Base-by-base conservation (phyloP, 257 asterid genomes). In the Schizonepeta tenuifolia region DNA sequence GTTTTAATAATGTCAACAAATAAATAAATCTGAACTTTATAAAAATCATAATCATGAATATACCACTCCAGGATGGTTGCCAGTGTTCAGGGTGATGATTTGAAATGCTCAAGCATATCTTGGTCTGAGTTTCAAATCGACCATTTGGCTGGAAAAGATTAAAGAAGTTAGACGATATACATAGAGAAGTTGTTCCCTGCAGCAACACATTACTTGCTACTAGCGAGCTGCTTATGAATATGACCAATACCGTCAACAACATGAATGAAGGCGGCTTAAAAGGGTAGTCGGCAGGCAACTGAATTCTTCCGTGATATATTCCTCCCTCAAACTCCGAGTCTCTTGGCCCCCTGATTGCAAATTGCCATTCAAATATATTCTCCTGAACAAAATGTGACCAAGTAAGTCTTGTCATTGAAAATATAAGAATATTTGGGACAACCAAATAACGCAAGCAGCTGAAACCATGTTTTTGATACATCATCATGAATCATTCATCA, bases 51-150 rank as follows among this genome's bases (percentile, higher is more conserved):
- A 55, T 53, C 44, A 58, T 15, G 69, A 79, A 11, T 59, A 49
- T 83, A 93, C 98, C 98, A 64, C 98, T 89, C 97, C 98, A 93
- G 43, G 96, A 93, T 67, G 98, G 98, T 69, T 89, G 98, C 98
- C 98, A 93, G 80, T 93, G 97, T 83, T 93, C 98, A 51, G 98
- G 98, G 54, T 93, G 98, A 83, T 93, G 97, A 82, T 89, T 93
- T 46, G 98, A 93, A 75, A 93, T 93, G 83, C 98, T 93, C 88
- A 93, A 86, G 87, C 98, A 93, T 67, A 93, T 93, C 89, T 93
- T 93, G 67, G 97, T 90, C 82, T 93, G 97, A 65, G 95, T 91
- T 76, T 93, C 97, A 78, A 93, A 93, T 44, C 98, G 96, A 40
- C 98, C 98, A 72, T 88, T 93, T 0, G 98, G 97, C 98, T 93